Percentiles rank a stretch among this genome's conserved stretches.
phyloP scores from a whole-genome alignment of 495 filamentous ascomycete species.

The Pseudoneurospora amorphoporcata region DNA sequence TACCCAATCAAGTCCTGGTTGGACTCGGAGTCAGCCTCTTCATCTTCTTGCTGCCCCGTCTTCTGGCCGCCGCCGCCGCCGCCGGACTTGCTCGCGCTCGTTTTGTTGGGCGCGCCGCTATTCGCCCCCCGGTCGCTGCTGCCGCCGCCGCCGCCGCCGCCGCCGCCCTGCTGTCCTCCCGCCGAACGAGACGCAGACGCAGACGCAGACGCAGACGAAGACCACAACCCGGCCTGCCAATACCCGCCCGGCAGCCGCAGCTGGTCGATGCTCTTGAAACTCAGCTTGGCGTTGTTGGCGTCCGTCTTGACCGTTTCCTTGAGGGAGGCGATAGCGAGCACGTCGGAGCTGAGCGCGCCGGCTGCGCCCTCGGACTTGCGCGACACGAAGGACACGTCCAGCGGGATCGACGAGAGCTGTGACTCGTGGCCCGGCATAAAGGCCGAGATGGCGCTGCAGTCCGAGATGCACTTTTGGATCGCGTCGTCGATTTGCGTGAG shows the following conservation, averaged over 20 bases:
- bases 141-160: constrained; percentile 7
- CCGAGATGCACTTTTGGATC: constrained; percentile 57
- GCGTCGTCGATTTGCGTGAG: constrained; percentile 65
- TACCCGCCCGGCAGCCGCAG: constrained; percentile 66
- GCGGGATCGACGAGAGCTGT: constrained; percentile 54
- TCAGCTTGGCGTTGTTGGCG: constrained; percentile 59
- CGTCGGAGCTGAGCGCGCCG: constrained; percentile 60
- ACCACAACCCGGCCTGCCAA: constrained; percentile 51
- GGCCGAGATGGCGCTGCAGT: constrained; percentile 46
- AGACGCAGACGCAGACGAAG: constrained; percentile 11
- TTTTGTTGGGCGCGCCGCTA: neutral
- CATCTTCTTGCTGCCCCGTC: constrained; percentile 5
- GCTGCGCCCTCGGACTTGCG: constrained; percentile 66
- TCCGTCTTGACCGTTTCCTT: constrained; percentile 55
- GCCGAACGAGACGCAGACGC: too few relatives aligned
- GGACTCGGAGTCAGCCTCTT: constrained; percentile 45
- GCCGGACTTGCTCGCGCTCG: neutral
- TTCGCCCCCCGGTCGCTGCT: neutral
- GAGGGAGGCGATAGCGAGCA: constrained; percentile 55
- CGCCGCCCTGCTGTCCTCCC: constrained; percentile 23
- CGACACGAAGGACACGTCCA: constrained; percentile 64
- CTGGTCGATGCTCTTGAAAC: constrained; percentile 66
- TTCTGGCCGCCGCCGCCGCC: neutral
- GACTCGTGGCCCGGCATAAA: constrained; percentile 54
- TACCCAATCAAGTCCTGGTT: constrained; percentile 61